Evolutionary conservation across 345 rosid genomes (phyloP).

Genomic region (Arabis hirsuta): DNA sequence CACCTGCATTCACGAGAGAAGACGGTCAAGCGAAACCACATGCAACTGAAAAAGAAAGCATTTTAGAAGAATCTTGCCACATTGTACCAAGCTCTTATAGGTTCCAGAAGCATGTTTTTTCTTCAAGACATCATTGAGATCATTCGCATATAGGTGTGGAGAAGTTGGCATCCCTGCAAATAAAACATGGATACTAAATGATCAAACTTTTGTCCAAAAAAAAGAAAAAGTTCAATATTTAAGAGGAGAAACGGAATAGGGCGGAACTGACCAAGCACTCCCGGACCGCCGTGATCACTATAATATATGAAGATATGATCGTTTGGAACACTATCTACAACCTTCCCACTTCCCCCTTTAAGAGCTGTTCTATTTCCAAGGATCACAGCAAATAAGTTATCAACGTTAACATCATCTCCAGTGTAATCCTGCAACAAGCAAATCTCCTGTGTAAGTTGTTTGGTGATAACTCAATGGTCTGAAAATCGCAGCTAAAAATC

Average conservation of each 20-base stretch:
- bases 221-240: too few relatives aligned
- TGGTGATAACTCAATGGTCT: neutral
- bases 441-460: neutral
- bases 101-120: conserved; percentile 82
- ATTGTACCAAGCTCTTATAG: conserved; percentile 77
- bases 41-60: neutral
- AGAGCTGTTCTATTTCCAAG: conserved; percentile 82
- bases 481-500: neutral
- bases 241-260: neutral
- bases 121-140: conserved; percentile 71
- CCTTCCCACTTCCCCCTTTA: conserved; percentile 92
- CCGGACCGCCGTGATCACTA: conserved; percentile 94
- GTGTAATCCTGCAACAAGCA: conserved; percentile 50
- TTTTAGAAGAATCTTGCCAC: conserved; percentile 9
- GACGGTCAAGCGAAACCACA: neutral
- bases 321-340: conserved; percentile 87
- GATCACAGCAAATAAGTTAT: conserved; percentile 76
- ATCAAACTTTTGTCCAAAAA: neutral
- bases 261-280: conserved; percentile 77
- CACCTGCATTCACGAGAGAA: conserved; percentile 54
- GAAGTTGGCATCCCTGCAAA: conserved; percentile 90
- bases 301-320: conserved; percentile 92
- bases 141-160: conserved; percentile 81
- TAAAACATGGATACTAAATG: conserved; percentile 16
- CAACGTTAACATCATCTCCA: conserved; percentile 73